Evolutionary conservation across 2,329 filamentous ascomycete species (phyloP), one percentile per base, ranked within the genome.

Genomic region (Lasiodiplodia sp.): DNA sequence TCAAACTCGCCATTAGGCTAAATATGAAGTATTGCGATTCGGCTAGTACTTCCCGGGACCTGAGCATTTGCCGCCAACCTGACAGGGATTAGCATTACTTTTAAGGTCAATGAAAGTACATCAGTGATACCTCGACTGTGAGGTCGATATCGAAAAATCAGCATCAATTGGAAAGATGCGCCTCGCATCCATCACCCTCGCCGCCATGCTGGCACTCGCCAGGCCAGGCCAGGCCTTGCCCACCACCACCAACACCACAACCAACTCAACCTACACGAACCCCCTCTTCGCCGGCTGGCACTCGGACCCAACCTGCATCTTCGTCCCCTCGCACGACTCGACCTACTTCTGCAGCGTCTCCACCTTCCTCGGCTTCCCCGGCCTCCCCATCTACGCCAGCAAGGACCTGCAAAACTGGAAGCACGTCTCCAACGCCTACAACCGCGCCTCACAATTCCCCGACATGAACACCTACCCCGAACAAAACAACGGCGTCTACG

Each of bases 271-370:
- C 25, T 64, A 64, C 60, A 64, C 60, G 0, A 64, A 64, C 44
- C 83, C 82, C 1, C 80, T 84, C n/a, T 71, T 85, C 3, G 79
- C 83, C 2, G 82, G 82, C 10, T 84, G 80, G 65, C 77, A 82
- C 57, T 79, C 82, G 0, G 82, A 84, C 69, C 82, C 82, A 1
- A 82, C 78, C 57, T 82, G 82, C 68, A 77, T 81, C 31, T 78
- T 79, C 51, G 79, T 83, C 11, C 71, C 75, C 0, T 72, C 78
- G 25, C 58, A 52, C 49, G 49, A 71, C 38, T 66, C 58, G 25
- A 81, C 79, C 0, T 83, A 80, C 71, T 84, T 82, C 73, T 82
- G 82, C 66, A 81, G 79, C 2, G 78, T 77, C 1, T 82, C 81
- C 1, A 81, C 77, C 21, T 84, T 84, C 72, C 75, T 80, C 60